A percentile compares a stretch with the other conserved stretches of the same genome.
Evolutionary conservation across 306 rosid genomes (phyloP).

Genomic region (Potentilla sterilis): DNA sequence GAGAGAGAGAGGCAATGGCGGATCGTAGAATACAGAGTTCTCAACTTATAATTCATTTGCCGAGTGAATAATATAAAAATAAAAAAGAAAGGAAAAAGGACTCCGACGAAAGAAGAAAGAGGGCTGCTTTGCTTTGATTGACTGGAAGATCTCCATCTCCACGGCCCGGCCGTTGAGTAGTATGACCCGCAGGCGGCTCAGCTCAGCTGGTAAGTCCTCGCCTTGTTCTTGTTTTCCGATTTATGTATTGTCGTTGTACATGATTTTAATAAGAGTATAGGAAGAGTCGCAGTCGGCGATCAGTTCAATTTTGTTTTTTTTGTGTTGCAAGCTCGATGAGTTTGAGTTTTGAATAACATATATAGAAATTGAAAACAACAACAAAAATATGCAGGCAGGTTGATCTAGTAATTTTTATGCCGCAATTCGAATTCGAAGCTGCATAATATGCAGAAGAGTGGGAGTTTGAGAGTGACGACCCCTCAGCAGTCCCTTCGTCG

Average conservation of each 20-base stretch:
- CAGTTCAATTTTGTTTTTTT: background rate
- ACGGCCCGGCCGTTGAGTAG: background rate
- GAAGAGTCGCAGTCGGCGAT: background rate
- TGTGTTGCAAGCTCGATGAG: background rate
- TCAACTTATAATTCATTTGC: background rate
- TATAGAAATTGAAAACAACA: no score
- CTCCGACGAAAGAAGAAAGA: conserved; percentile 7
- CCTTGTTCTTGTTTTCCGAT: conserved; percentile 5
- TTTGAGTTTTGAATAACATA: background rate
- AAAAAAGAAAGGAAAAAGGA: background rate
- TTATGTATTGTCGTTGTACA: no score
- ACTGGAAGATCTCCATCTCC: conserved; percentile 6
- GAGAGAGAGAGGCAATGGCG: background rate
- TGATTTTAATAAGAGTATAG: background rate
- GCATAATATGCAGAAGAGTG: conserved; percentile 59
- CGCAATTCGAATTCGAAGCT: conserved; percentile 11
- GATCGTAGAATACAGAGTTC: background rate
- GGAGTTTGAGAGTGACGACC: conserved; percentile 54
- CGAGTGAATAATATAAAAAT: background rate
- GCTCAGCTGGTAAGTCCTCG: conserved; percentile 25
- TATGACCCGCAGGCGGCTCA: conserved; percentile 10
- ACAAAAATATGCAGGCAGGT: conserved; percentile 26
- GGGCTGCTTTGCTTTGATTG: conserved; percentile 16
- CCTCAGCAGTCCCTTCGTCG: conserved; percentile 83
- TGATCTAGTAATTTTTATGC: conserved; percentile 20